A percentile compares a stretch with the other conserved stretches of the same genome.
Conservation (phyloP, 106 monocot species). For the Acorus calamus region DNA sequence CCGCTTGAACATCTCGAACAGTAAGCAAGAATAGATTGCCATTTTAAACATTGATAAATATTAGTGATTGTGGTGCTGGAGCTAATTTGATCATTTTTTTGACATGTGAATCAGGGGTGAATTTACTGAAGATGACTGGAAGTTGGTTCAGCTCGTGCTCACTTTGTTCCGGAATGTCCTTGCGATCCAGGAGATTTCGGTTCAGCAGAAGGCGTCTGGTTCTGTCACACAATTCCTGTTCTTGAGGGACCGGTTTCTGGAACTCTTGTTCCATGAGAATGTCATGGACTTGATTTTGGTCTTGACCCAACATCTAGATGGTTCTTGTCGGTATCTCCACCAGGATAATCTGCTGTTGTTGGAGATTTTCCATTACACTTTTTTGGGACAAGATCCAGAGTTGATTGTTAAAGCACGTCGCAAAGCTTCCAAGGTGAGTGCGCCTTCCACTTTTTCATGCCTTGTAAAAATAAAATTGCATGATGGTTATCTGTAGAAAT, state of each 20-base stretch:
- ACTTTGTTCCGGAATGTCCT: constrained; percentile 88
- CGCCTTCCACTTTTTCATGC: not conserved
- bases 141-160: constrained; percentile 82
- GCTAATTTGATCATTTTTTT: not conserved
- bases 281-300: constrained; percentile 80
- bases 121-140: constrained; percentile 98
- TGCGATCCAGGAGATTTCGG: constrained; percentile 60
- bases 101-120: constrained; percentile 28
- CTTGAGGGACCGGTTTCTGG: constrained; percentile 60
- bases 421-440: constrained; percentile 37
- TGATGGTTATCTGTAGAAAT: too few species aligned
- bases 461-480: not conserved
- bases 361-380: constrained; percentile 69
- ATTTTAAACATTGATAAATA: too few species aligned
- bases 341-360: constrained; percentile 71
- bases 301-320: constrained; percentile 63
- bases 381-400: constrained; percentile 66
- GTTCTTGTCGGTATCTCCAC: constrained; percentile 49
- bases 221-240: constrained; percentile 51
- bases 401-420: constrained; percentile 40
- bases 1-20: constrained; percentile 69
- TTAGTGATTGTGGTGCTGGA: too few species aligned
- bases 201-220: constrained; percentile 73
- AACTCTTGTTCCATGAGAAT: constrained; percentile 86
- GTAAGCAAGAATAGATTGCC: constrained; percentile 15